phyloP scores from a whole-genome alignment of 2,329 filamentous ascomycete genomes.

The Fusarium sp. region DNA sequence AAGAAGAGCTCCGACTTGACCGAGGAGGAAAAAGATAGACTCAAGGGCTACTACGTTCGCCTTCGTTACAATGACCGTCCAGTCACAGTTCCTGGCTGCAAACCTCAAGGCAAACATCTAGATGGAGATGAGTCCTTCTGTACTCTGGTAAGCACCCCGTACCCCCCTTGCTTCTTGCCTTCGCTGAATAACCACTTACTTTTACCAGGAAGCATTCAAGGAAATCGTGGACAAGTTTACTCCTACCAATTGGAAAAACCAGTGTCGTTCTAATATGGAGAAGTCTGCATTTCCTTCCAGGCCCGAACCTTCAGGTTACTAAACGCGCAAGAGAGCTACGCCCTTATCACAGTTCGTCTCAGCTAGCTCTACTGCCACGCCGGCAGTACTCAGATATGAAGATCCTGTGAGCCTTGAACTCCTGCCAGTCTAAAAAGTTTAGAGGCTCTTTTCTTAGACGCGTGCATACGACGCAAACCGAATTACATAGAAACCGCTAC shows the following conservation, averaged over 20 bases:
- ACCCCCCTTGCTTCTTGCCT: conserved; percentile 6
- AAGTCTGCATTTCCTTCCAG: conserved; percentile 60
- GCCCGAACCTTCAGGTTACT: conserved; percentile 65
- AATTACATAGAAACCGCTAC: not conserved
- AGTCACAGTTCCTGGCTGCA: conserved; percentile 86
- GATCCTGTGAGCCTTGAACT: not conserved
- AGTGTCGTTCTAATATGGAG: conserved; percentile 62
- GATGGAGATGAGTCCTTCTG: conserved; percentile 90
- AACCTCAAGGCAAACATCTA: conserved; percentile 80
- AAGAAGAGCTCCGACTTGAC: conserved; percentile 68
- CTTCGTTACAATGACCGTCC: conserved; percentile 90
- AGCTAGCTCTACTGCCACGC: not conserved
- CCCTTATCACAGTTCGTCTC: not conserved
- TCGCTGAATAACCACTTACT: not conserved
- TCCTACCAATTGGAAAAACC: conserved; percentile 78
- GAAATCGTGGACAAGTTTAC: conserved; percentile 90
- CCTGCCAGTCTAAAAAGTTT: conserved; percentile 2
- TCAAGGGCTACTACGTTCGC: conserved; percentile 87
- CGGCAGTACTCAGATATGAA: not conserved
- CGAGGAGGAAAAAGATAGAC: conserved; percentile 65
- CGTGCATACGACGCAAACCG: not conserved
- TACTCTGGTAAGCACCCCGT: conserved; percentile 73
- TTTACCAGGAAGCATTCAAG: conserved; percentile 86
- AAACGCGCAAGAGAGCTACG: not conserved
- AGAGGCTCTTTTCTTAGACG: not conserved